Evolutionary conservation across 2,329 filamentous ascomycete genomes (phyloP), one percentile per base, ranked within the genome.

Genomic region (Aspergillus floridensis): DNA sequence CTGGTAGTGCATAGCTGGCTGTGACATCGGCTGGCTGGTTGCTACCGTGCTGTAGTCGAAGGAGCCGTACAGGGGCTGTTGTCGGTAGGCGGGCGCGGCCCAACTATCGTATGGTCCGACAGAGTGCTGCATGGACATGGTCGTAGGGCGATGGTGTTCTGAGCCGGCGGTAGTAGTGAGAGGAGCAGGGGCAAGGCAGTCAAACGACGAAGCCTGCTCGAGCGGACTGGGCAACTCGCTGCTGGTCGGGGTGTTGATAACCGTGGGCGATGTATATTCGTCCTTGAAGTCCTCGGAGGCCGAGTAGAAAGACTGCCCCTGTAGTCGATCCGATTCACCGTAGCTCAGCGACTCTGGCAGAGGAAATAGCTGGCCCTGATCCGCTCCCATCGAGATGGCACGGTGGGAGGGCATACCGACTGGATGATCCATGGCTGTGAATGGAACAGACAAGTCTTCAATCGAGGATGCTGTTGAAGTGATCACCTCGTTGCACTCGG

Each of bases 41-140:
- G 63, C 16, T n/a, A n/a, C 47, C 2, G 65, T 41, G 8, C 56
- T 60, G 59, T 72, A 77, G 11, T 73, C 72, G 6, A 74, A 65
- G 0, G 73, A 61, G 19, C 64, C 65, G 66, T 73, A 77, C 46
- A 75, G 62, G 31, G 38, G 38, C 7, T 69, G 68, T 22, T 69
- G 70, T n/a, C 74, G 69, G 62, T 74, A 76, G 5, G 68, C 60
- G 0, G 72, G 67, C 7, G 66, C 16, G 14, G 38, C 61, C 74
- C 74, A 77, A 10, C 65, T 32, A 11, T 73, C 65, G 50, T 69
- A 74, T 11, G 70, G 64, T 26, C 60, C 61, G 12, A 63, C 21
- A 3, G 65, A 55, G 3, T 65, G 61, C 22, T 65, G 64, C 62
- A 69, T 67, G n/a, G 63, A 56, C 22, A 68, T 60, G 11, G 65